A percentile compares a stretch with the other conserved stretches of the same genome.
phyloP scores from a whole-genome alignment of 2,329 filamentous ascomycete species.

The Fusarium caatingaense region DNA sequence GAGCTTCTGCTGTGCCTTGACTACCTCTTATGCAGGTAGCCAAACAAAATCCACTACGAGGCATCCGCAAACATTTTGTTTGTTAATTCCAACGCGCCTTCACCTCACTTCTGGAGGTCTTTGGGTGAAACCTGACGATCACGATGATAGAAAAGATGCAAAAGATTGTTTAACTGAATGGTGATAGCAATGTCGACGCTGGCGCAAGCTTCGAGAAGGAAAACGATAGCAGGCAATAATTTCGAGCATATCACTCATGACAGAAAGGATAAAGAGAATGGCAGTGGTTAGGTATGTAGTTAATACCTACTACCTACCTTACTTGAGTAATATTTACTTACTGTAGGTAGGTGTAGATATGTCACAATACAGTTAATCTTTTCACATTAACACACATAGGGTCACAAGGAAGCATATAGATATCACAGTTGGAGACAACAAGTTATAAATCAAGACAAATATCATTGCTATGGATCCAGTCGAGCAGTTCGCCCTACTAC shows the following conservation, averaged over 20 bases:
- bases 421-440: background rate
- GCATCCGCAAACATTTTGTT: background rate
- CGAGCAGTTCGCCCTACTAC: slow-evolving; percentile 39
- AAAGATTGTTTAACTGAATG: background rate
- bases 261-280: background rate
- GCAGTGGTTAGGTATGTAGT: background rate
- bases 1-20: too few species aligned
- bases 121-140: background rate
- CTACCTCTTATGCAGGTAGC: background rate
- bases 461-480: slow-evolving; percentile 40
- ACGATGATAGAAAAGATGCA: background rate
- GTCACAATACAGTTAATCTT: background rate
- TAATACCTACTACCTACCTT: background rate
- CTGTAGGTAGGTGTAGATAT: background rate
- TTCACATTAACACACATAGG: background rate
- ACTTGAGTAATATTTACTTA: background rate
- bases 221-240: background rate
- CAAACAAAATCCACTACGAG: background rate
- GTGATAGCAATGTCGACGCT: background rate
- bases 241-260: background rate
- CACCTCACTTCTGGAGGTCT: background rate
- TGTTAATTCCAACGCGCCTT: background rate
- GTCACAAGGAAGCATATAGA: background rate
- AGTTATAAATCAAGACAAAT: slow-evolving; percentile 33
- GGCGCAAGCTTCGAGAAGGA: background rate